These are phyloP conservation scores for Hypoxylon crocopeplum DNA, from an alignment of 495 filamentous ascomycete species.

Conservation along the genomic window DNA sequence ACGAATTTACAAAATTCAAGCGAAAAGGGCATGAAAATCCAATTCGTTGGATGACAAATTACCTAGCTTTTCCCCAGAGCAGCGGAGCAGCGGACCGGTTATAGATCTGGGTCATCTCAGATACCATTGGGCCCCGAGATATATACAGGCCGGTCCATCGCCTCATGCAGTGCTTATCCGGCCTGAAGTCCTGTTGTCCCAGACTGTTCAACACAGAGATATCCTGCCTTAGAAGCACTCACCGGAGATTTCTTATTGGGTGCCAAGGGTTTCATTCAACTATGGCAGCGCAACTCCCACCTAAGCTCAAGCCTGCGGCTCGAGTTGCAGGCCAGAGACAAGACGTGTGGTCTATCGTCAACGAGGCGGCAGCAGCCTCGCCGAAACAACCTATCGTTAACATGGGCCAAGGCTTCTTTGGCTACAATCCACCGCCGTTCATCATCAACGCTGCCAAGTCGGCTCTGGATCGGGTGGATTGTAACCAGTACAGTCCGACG, in stretches of 20 bases:
- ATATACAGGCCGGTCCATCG: background rate
- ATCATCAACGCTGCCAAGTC: conserved; percentile 89
- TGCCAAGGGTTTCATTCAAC: conserved; percentile 37
- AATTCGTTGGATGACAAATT: conserved; percentile 14
- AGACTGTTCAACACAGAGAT: conserved; percentile 4
- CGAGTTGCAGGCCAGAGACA: conserved; percentile 82
- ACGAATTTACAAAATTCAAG: background rate
- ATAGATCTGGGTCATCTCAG: conserved; percentile 3
- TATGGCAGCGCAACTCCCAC: conserved; percentile 35
- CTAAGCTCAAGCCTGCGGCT: conserved; percentile 68
- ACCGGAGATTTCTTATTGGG: conserved; percentile 1
- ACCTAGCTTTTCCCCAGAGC: background rate
- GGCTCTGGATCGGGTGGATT: conserved; percentile 90
- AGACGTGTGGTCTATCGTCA: conserved; percentile 98
- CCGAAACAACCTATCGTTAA: conserved; percentile 92
- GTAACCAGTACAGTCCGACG: conserved; percentile 98
- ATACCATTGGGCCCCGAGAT: conserved; percentile 12
- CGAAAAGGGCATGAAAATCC: background rate
- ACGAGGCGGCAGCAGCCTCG: conserved; percentile 83
- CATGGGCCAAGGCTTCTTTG: conserved; percentile 98
- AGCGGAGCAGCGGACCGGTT: conserved; percentile 2
- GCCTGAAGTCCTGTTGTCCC: conserved; percentile 12
- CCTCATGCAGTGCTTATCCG: conserved; percentile 26
- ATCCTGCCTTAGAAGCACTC: conserved; percentile 4
- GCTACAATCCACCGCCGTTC: conserved; percentile 94